Conservation (phyloP, 345 rosid species). For the Alliaria petiolata region DNA sequence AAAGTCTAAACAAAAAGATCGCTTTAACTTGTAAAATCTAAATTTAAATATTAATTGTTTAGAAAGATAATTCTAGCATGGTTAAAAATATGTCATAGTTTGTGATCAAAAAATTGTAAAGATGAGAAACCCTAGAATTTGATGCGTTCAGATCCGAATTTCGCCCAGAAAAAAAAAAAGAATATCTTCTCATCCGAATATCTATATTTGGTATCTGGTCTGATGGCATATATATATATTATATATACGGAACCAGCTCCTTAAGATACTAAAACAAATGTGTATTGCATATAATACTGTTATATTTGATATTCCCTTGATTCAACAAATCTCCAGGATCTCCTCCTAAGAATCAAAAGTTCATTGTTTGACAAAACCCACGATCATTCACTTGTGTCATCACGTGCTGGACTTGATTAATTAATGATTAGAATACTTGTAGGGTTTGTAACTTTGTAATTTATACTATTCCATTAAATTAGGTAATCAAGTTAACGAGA, state of each 20-base stretch:
- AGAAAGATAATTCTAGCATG: background rate
- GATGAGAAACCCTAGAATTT: background rate
- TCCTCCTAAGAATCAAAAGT: conserved; percentile 10
- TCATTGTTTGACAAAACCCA: conserved; percentile 1
- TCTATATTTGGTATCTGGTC: background rate
- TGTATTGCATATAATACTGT: background rate
- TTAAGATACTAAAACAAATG: background rate
- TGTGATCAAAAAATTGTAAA: background rate
- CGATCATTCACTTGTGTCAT: conserved; percentile 10
- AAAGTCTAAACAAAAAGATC: background rate
- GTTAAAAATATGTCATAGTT: background rate
- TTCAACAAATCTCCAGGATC: background rate
- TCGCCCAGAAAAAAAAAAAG: background rate
- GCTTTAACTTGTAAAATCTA: background rate
- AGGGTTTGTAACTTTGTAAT: background rate
- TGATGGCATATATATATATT: background rate
- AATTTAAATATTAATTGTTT: background rate
- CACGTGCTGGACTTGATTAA: background rate
- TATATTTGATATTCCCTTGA: background rate
- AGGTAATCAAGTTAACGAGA: background rate
- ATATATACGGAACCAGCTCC: background rate
- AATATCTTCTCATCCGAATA: background rate
- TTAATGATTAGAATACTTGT: background rate
- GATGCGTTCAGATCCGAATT: background rate
- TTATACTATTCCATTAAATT: background rate